These are phyloP conservation scores for Didymella segeticola DNA, from an alignment of 2,329 filamentous ascomycete genomes.

Conservation along the genomic window DNA sequence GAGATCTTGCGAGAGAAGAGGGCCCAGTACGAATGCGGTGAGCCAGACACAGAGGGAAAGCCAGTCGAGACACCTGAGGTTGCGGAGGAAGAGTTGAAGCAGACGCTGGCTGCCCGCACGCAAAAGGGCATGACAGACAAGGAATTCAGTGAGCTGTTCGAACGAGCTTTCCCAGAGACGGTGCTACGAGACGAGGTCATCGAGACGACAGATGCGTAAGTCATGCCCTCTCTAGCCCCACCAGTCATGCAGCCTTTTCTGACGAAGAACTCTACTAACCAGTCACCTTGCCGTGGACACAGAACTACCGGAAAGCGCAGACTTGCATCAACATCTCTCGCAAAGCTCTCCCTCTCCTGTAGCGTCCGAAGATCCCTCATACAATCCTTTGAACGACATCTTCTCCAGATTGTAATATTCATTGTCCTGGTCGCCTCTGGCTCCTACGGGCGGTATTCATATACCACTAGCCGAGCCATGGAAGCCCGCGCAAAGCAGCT, in stretches of 20 bases:
- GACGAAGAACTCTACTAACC: conserved; percentile 72
- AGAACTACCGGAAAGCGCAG: conserved; percentile 71
- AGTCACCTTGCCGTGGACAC: conserved; percentile 75
- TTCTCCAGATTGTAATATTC: conserved; percentile 74
- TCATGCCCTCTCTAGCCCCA: conserved; percentile 24
- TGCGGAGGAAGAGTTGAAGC: conserved; percentile 74
- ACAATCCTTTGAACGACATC: conserved; percentile 83
- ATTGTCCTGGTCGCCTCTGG: conserved; percentile 57
- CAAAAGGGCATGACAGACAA: conserved; percentile 83
- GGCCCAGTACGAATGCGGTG: conserved; percentile 90
- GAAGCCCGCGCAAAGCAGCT: conserved; percentile 79
- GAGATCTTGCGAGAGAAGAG: conserved; percentile 85
- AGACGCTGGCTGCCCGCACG: conserved; percentile 75
- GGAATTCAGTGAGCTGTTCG: conserved; percentile 91
- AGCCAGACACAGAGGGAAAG: conserved; percentile 69
- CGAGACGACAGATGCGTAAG: conserved; percentile 65
- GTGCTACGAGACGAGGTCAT: conserved; percentile 67
- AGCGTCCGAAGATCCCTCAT: conserved; percentile 78
- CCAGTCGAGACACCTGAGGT: conserved; percentile 70
- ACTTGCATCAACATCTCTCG: conserved; percentile 87
- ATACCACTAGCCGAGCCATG: conserved; percentile 68
- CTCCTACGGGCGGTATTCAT: conserved; percentile 69
- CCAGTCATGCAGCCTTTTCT: conserved; percentile 35
- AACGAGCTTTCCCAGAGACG: conserved; percentile 75
- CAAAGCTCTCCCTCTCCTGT: conserved; percentile 86